A percentile compares a stretch with the other conserved stretches of the same genome.
These are phyloP conservation scores for Sapria himalayana DNA, from an alignment of 345 rosid genomes.

Conservation along the genomic window DNA sequence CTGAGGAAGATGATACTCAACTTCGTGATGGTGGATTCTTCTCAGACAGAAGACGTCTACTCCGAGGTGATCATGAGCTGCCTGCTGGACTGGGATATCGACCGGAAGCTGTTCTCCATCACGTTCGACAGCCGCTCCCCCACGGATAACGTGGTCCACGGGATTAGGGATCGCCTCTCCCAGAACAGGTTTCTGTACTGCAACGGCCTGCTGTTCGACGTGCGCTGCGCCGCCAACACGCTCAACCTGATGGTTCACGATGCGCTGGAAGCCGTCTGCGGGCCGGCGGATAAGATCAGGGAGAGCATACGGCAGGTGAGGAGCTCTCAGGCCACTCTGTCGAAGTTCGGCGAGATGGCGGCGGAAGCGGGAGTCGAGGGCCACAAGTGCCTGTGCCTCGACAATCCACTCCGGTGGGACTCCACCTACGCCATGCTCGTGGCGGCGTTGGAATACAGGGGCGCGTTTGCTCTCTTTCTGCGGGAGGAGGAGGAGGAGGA, in stretches of 20 bases:
- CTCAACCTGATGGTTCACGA: conserved; percentile 39
- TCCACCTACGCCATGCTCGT: conserved; percentile 48
- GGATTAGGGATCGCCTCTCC: conserved; percentile 42
- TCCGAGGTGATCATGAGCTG: conserved; percentile 40
- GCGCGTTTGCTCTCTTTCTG: conserved; percentile 23
- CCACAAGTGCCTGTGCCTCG: conserved; percentile 24
- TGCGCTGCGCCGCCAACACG: conserved; percentile 36
- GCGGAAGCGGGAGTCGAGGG: conserved; percentile 20
- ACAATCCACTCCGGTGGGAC: conserved; percentile 40
- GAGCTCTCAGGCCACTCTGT: conserved; percentile 24
- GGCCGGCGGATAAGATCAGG: conserved; percentile 27
- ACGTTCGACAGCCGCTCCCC: conserved; percentile 27
- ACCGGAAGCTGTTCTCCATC: conserved; percentile 48
- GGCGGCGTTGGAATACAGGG: conserved; percentile 29
- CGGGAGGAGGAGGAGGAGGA: too few relatives aligned
- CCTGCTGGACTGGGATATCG: conserved; percentile 80
- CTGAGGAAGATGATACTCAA: conserved; percentile 33
- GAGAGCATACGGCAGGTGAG: conserved; percentile 26
- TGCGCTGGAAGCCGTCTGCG: conserved; percentile 25
- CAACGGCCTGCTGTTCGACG: conserved; percentile 45
- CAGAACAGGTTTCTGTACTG: conserved; percentile 53
- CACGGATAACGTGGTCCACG: conserved; percentile 22
- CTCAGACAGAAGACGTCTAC: conserved; percentile 36
- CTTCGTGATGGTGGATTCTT: conserved; percentile 30
- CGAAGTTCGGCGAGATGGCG: conserved; percentile 21